phyloP scores from a whole-genome alignment of 2,329 filamentous ascomycete species.

The Fusarium tupiense region DNA sequence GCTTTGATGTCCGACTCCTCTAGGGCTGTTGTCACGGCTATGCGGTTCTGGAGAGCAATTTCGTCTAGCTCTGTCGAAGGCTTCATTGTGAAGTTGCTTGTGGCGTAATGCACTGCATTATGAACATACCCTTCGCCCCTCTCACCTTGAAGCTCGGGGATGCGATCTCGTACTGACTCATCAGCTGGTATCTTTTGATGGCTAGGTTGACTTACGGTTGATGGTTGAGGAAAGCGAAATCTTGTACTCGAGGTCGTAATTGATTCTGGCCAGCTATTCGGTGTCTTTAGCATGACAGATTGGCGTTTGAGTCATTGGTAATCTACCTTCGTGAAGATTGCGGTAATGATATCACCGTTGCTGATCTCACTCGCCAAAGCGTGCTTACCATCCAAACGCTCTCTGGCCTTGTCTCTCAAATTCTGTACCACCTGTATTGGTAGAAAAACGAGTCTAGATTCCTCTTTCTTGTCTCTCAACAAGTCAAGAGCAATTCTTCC shows the following conservation, averaged over 20 bases:
- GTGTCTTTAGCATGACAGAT: fast-evolving
- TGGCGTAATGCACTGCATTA: neutral
- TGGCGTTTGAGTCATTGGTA: fast-evolving
- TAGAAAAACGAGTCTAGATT: neutral
- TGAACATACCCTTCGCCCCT: neutral
- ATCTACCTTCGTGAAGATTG: neutral
- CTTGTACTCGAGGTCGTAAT: neutral
- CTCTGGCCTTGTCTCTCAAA: neutral
- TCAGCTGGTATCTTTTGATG: too few relatives aligned
- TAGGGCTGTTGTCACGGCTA: neutral
- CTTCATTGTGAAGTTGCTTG: neutral
- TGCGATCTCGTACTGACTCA: constrained; percentile 7
- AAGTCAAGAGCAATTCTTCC: neutral
- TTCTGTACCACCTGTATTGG: neutral
- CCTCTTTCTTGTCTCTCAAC: neutral
- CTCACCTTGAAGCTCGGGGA: neutral
- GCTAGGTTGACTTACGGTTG: constrained; percentile 3
- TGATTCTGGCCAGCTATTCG: neutral
- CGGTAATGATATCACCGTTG: constrained; percentile 3
- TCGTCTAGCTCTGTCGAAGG: neutral
- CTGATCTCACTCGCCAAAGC: neutral
- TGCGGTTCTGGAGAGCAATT: neutral
- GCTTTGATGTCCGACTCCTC: neutral
- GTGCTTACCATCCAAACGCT: neutral
- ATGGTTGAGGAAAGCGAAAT: neutral